phyloP scores from a whole-genome alignment of 2,329 filamentous ascomycete genomes.

The Aureobasidium musti region DNA sequence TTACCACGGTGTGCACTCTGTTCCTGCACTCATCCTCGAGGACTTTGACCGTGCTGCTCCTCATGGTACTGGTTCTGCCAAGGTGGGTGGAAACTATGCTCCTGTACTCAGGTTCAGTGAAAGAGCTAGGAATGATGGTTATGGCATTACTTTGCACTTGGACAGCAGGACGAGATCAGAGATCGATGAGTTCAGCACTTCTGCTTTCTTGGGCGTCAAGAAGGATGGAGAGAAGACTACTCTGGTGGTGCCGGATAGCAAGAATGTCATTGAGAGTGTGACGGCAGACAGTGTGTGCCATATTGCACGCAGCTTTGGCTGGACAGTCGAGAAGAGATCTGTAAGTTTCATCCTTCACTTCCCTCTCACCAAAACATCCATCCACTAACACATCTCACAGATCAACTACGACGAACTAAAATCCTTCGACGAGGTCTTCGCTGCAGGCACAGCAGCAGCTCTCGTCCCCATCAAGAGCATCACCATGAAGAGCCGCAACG shows the following conservation, averaged over 20 bases:
- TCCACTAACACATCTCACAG: slow-evolving; percentile 41
- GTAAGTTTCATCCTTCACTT: slow-evolving; percentile 50
- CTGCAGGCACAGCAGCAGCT: slow-evolving; percentile 86
- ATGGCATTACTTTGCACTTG: slow-evolving; percentile 90
- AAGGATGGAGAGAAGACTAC: slow-evolving; percentile 60
- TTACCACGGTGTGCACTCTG: slow-evolving; percentile 86
- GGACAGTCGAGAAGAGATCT: slow-evolving; percentile 75
- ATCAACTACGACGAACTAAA: slow-evolving; percentile 66
- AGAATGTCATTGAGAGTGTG: slow-evolving; percentile 83
- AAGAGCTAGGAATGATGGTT: slow-evolving; percentile 74
- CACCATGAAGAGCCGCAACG: slow-evolving; percentile 63
- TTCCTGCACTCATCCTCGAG: slow-evolving; percentile 85
- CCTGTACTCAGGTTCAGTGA: slow-evolving; percentile 88
- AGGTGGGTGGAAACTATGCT: slow-evolving; percentile 94
- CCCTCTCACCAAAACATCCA: not conserved
- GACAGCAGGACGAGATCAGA: slow-evolving; percentile 82
- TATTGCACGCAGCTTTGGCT: slow-evolving; percentile 76
- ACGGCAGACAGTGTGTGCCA: slow-evolving; percentile 77
- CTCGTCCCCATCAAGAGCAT: slow-evolving; percentile 92
- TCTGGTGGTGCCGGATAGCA: slow-evolving; percentile 82
- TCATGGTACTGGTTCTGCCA: slow-evolving; percentile 85
- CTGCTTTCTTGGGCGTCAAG: slow-evolving; percentile 82
- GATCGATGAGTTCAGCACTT: slow-evolving; percentile 95
- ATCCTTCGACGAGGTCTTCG: slow-evolving; percentile 77
- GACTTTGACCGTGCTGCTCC: slow-evolving; percentile 94